Evolutionary conservation across 371 early-diverging fungal species (phyloP), one percentile per base, ranked within the genome.

Genomic region (Rhizomucor pusillus): DNA sequence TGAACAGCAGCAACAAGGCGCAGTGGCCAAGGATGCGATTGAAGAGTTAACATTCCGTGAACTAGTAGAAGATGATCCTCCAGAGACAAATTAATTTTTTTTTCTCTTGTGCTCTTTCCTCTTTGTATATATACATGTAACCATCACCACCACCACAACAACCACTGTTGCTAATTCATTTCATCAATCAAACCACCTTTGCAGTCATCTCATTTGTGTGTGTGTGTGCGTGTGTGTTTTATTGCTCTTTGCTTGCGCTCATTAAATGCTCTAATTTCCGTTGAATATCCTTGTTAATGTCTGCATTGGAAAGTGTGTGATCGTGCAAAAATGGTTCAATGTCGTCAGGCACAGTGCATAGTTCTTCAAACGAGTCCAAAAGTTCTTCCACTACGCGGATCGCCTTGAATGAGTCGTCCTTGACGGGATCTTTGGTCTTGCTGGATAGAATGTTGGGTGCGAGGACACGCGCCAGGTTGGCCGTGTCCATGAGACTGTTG

Each of bases 401-500:
- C 0, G 92, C 87, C 43, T 85, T 77, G 52, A 88, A 75, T 3
- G 75, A 75, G 36, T 91, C 90, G 55, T 90, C 89, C 47, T 89
- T 86, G 18, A 81, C 71, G 11, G 91, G 89, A 61, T 90, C 92
- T 62, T 91, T 90, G 45, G 79, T 79, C 50, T 90, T 91, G 13
- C 89, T 84, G 48, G 90, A 91, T 41, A 97, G 71, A 36, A 98
- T 86, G 58, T 94, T 97, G 14, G 98, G 98, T 9, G 96, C 88
- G 48, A 98, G 89, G 1, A 98, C 94, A 0, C 93, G 92, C 0
- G 97, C 95, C 41, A 98, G 69, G 58, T 96, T 98, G 46, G 86
- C 83, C n/a, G 91, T 71, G 65, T 93, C 91, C 98, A 98, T 98
- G 62, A 88, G 90, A 60, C 91, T 93, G 23, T 95, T 95, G 1